Percentiles rank a stretch among this genome's conserved stretches.
These are phyloP conservation scores for Pezicula carpinea DNA, from an alignment of 2,329 filamentous ascomycete genomes.

Conservation along the genomic window DNA sequence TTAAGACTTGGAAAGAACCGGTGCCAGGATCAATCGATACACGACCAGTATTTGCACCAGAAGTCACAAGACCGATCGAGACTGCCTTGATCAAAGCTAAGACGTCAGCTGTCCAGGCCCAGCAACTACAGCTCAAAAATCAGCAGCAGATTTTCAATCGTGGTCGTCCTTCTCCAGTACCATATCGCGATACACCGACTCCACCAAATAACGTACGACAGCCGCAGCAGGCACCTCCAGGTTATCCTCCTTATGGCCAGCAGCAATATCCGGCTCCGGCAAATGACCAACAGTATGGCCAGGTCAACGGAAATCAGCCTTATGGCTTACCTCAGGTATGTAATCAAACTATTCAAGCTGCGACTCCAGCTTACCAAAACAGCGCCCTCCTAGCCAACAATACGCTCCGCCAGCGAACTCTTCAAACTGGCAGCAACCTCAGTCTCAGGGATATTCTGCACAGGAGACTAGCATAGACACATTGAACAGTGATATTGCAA, in stretches of 20 bases:
- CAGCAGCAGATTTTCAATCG: slow-evolving; percentile 52
- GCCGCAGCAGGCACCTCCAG: slow-evolving; percentile 34
- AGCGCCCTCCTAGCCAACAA: slow-evolving; percentile 18
- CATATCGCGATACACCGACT: slow-evolving; percentile 69
- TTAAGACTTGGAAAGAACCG: slow-evolving; percentile 96
- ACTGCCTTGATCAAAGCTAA: slow-evolving; percentile 82
- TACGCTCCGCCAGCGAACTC: slow-evolving; percentile 36
- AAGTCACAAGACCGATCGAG: slow-evolving; percentile 87
- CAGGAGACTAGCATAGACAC: slow-evolving; percentile 61
- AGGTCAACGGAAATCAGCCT: slow-evolving; percentile 16
- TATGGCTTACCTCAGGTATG: slow-evolving; percentile 26
- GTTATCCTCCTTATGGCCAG: slow-evolving; percentile 25
- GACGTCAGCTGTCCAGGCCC: slow-evolving; percentile 54
- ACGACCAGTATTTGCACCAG: slow-evolving; percentile 84
- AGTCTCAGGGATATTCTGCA: slow-evolving; percentile 21
- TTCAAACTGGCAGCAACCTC: slow-evolving; percentile 27
- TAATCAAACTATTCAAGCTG: neutral
- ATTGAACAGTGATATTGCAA: slow-evolving; percentile 78
- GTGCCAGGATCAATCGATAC: slow-evolving; percentile 90
- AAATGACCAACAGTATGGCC: slow-evolving; percentile 19
- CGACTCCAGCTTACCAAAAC: slow-evolving; percentile 3
- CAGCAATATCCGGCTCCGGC: slow-evolving; percentile 25
- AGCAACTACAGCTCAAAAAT: slow-evolving; percentile 49
- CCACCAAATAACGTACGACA: slow-evolving; percentile 50
- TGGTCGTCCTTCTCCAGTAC: slow-evolving; percentile 48